Conservation (phyloP, 495 filamentous ascomycete species). For the Talaromyces adpressus region DNA sequence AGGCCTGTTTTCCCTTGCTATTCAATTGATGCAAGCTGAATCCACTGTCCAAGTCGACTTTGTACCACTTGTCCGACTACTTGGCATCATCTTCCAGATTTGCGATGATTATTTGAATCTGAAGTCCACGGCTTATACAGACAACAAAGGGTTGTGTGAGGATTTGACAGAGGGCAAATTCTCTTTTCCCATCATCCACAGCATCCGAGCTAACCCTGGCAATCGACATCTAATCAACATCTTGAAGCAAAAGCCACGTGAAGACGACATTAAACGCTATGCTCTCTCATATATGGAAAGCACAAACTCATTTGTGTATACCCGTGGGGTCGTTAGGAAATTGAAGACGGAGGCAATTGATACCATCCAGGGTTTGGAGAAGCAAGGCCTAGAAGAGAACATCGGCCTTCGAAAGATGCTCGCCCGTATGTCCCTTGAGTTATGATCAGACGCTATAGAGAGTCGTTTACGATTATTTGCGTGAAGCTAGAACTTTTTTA, state of each 20-base stretch:
- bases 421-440: background rate
- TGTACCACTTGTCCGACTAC: slow-evolving; percentile 21
- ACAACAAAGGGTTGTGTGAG: slow-evolving; percentile 80
- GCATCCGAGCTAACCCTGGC: slow-evolving; percentile 70
- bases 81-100: slow-evolving; percentile 80
- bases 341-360: slow-evolving; percentile 58
- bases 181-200: slow-evolving; percentile 87
- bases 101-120: slow-evolving; percentile 83
- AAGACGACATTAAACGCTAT: slow-evolving; percentile 83
- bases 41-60: slow-evolving; percentile 2
- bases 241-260: slow-evolving; percentile 75
- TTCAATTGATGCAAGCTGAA: slow-evolving; percentile 18
- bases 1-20: slow-evolving; percentile 20
- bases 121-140: slow-evolving; percentile 48
- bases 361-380: slow-evolving; percentile 60
- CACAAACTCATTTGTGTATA: slow-evolving; percentile 85
- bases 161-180: slow-evolving; percentile 90
- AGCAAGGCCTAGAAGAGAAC: background rate
- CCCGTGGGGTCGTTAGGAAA: slow-evolving; percentile 57
- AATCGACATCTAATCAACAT: slow-evolving; percentile 87
- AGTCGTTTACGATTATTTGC: background rate
- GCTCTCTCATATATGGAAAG: slow-evolving; percentile 74
- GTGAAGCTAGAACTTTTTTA: background rate
- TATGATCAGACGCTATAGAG: background rate
- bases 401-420: slow-evolving; percentile 1